Evolutionary conservation across 495 filamentous ascomycete genomes (phyloP).

Genomic region (Penicillium psychrofluorescens): DNA sequence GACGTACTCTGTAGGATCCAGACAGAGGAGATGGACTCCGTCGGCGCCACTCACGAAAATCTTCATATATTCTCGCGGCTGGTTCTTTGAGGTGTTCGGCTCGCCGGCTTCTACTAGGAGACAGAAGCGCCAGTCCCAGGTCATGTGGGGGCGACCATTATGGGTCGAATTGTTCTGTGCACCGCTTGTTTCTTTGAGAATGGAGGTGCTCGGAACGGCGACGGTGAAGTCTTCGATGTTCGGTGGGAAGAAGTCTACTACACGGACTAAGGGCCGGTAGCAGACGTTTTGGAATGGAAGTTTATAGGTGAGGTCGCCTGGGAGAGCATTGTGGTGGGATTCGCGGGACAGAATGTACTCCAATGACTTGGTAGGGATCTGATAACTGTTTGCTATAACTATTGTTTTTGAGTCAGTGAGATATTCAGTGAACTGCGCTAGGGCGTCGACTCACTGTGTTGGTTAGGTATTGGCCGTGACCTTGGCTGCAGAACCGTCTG

Average conservation of each 20-base stretch:
- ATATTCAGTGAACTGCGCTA: too few relatives aligned
- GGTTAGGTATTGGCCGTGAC: constrained; percentile 34
- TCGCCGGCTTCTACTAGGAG: constrained; percentile 60
- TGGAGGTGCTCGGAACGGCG: constrained; percentile 33
- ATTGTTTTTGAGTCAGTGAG: background rate
- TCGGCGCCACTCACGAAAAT: constrained; percentile 57
- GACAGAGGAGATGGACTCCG: constrained; percentile 56
- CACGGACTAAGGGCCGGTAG: constrained; percentile 59
- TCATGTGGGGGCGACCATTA: constrained; percentile 19
- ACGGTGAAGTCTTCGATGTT: constrained; percentile 68
- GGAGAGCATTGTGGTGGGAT: constrained; percentile 34
- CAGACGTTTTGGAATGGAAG: constrained; percentile 70
- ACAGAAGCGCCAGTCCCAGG: constrained; percentile 76
- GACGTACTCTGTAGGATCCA: constrained; percentile 63
- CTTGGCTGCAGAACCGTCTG: constrained; percentile 13
- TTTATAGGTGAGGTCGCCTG: constrained; percentile 32
- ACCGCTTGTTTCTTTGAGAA: constrained; percentile 38
- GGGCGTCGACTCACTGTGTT: constrained; percentile 22
- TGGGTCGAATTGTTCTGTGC: constrained; percentile 5
- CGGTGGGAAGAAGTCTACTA: constrained; percentile 74
- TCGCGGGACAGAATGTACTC: constrained; percentile 35
- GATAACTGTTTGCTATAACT: constrained; percentile 29
- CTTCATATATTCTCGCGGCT: constrained; percentile 44
- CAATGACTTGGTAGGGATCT: constrained; percentile 22
- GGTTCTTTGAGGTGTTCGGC: constrained; percentile 15